phyloP scores from a whole-genome alignment of 345 rosid species.

The Iberis pinnata region DNA sequence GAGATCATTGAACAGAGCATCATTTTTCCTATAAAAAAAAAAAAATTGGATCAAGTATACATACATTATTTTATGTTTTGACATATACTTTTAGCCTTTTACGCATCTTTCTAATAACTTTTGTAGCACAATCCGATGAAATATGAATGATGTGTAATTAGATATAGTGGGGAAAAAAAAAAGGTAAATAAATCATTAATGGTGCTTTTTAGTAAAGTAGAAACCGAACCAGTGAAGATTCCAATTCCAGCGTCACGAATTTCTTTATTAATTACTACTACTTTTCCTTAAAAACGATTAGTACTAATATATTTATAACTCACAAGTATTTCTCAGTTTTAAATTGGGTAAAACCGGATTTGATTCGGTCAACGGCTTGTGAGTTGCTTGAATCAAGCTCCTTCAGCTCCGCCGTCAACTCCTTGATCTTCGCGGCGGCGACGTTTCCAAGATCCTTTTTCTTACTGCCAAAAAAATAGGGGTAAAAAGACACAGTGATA shows the following conservation, averaged over 20 bases:
- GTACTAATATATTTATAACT: slow-evolving; percentile 10
- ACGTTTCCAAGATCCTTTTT: slow-evolving; percentile 52
- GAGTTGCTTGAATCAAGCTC: slow-evolving; percentile 35
- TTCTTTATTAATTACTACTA: neutral
- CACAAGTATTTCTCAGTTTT: slow-evolving; percentile 74
- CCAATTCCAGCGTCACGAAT: slow-evolving; percentile 10
- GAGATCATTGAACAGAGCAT: slow-evolving; percentile 50
- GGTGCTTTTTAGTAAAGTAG: slow-evolving; percentile 7
- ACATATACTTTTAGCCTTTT: no score
- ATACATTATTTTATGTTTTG: no score
- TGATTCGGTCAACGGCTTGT: slow-evolving; percentile 54
- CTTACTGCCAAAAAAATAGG: slow-evolving; percentile 36
- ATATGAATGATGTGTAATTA: no score
- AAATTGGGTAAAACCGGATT: slow-evolving; percentile 66
- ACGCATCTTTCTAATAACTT: neutral
- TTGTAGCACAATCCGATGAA: slow-evolving; percentile 5
- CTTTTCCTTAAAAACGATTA: neutral
- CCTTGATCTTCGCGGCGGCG: slow-evolving; percentile 79
- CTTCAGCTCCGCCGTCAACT: slow-evolving; percentile 66
- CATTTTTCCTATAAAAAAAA: slow-evolving; percentile 51
- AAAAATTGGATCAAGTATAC: neutral
- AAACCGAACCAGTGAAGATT: slow-evolving; percentile 8
- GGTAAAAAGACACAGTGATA: slow-evolving; percentile 22
- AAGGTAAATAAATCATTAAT: no score
- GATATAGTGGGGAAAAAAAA: no score